These are phyloP conservation scores for Murraya koenigii DNA, from an alignment of 345 rosid species.

Conservation along the genomic window DNA sequence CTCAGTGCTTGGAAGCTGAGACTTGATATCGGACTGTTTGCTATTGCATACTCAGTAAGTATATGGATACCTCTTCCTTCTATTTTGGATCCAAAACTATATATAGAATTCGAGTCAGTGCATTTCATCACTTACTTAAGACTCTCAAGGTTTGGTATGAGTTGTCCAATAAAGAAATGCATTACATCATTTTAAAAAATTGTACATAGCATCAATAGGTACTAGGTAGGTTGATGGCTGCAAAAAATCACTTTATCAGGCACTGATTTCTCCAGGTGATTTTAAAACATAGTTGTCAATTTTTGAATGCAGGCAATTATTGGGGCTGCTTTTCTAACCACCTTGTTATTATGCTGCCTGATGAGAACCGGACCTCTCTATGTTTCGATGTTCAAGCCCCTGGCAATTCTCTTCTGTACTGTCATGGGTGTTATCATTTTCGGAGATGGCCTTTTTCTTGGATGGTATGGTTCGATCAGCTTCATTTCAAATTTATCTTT, in stretches of 20 bases:
- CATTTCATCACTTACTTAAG: too few species aligned
- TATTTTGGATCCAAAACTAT: neutral
- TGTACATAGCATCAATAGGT: neutral
- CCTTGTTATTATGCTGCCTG: conserved; percentile 26
- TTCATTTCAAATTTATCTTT: neutral
- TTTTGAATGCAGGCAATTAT: conserved; percentile 15
- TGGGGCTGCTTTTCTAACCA: conserved; percentile 2
- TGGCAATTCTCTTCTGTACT: conserved; percentile 20
- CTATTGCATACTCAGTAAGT: conserved; percentile 29
- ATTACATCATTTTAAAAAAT: neutral
- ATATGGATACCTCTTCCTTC: neutral
- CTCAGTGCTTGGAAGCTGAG: conserved; percentile 41
- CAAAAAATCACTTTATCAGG: neutral
- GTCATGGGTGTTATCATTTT: conserved; percentile 15
- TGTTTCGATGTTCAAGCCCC: conserved; percentile 37
- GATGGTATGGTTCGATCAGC: conserved; percentile 18
- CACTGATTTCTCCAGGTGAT: neutral
- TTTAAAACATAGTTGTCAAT: neutral
- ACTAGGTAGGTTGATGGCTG: neutral
- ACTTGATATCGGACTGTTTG: conserved; percentile 24
- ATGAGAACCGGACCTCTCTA: conserved; percentile 24
- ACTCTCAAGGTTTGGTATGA: neutral
- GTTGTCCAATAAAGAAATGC: neutral
- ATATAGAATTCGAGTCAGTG: too few species aligned
- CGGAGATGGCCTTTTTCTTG: conserved; percentile 26